Evolutionary conservation across 768 basidiomycete species (phyloP).

Genomic region (Astraeus odoratus): DNA sequence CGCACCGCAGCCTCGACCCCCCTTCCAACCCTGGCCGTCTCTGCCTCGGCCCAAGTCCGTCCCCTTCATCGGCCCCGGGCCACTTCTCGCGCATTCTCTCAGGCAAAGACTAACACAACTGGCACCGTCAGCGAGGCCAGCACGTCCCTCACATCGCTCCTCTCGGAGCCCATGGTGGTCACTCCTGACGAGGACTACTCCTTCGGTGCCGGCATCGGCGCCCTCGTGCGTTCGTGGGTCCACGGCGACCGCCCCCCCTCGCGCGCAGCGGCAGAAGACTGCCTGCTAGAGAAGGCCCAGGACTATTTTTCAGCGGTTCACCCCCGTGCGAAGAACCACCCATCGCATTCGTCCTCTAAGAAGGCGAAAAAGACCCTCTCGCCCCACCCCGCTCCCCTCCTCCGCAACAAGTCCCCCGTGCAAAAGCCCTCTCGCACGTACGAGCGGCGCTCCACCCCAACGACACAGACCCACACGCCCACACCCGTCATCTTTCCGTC

Average conservation of each 20-base stretch:
- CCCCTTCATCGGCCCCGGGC: constrained; percentile 25
- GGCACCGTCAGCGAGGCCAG: constrained; percentile 33
- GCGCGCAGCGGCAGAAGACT: constrained; percentile 22
- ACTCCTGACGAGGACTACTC: constrained; percentile 35
- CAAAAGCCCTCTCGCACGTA: constrained; percentile 4
- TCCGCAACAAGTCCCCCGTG: constrained; percentile 1
- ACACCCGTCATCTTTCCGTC: constrained; percentile 28
- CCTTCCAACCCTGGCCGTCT: constrained; percentile 45
- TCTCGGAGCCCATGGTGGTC: constrained; percentile 35
- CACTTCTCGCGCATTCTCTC: constrained; percentile 27
- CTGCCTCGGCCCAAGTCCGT: constrained; percentile 30
- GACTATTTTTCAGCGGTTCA: constrained; percentile 24
- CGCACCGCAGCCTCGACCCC: constrained; percentile 25
- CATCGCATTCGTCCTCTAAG: constrained; percentile 1
- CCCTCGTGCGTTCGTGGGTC: constrained; percentile 28
- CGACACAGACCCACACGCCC: constrained; percentile 22
- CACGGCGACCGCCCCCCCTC: constrained; percentile 19
- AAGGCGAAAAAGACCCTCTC: constrained; percentile 14
- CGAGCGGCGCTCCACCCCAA: constrained; percentile 15
- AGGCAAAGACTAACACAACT: constrained; percentile 28
- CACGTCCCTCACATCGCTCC: constrained; percentile 46
- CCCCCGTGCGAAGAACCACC: constrained; percentile 14
- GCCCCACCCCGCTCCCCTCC: constrained; percentile 8
- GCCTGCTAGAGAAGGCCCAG: constrained; percentile 25
- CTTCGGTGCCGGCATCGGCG: constrained; percentile 42